Evolutionary conservation across 139 green algal species (phyloP).

Genomic region (Pseudopediastrum boryanum): DNA sequence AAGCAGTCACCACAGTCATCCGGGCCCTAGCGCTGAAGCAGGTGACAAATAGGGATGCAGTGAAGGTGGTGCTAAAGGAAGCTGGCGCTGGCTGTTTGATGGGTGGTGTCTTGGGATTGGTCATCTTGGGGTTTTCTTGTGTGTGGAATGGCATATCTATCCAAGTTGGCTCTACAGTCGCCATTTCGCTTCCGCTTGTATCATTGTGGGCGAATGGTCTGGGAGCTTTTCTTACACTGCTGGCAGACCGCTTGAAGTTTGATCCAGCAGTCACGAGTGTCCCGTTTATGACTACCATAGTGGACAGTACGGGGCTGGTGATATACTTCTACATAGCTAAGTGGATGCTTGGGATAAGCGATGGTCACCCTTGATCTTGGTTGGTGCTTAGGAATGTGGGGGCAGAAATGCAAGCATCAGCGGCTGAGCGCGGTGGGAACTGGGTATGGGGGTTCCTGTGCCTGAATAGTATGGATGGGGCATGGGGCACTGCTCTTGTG

Average conservation of each 20-base stretch:
- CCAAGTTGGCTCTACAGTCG: constrained; percentile 55
- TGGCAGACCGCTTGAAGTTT: constrained; percentile 51
- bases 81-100: constrained; percentile 56
- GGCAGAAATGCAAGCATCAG: too few species aligned
- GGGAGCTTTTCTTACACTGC: constrained; percentile 64
- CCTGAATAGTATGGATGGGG: too few species aligned
- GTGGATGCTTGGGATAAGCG: constrained; percentile 31
- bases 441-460: too few species aligned
- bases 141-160: constrained; percentile 55
- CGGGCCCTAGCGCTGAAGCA: constrained; percentile 61
- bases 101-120: constrained; percentile 56
- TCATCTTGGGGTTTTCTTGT: constrained; percentile 56
- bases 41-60: constrained; percentile 49
- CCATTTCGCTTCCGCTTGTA: constrained; percentile 71
- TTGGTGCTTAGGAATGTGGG: too few species aligned
- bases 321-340: constrained; percentile 74
- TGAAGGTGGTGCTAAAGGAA: constrained; percentile 62
- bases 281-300: constrained; percentile 76
- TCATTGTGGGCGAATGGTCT: constrained; percentile 72
- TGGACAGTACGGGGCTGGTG: constrained; percentile 62
- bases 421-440: too few species aligned
- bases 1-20: constrained; percentile 73
- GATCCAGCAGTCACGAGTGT: constrained; percentile 74
- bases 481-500: too few species aligned
- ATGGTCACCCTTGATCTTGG: too few species aligned